Percentiles rank a stretch among this genome's conserved stretches.
Evolutionary conservation across 2,329 filamentous ascomycete genomes (phyloP).

Genomic region (Colletotrichum sp.): DNA sequence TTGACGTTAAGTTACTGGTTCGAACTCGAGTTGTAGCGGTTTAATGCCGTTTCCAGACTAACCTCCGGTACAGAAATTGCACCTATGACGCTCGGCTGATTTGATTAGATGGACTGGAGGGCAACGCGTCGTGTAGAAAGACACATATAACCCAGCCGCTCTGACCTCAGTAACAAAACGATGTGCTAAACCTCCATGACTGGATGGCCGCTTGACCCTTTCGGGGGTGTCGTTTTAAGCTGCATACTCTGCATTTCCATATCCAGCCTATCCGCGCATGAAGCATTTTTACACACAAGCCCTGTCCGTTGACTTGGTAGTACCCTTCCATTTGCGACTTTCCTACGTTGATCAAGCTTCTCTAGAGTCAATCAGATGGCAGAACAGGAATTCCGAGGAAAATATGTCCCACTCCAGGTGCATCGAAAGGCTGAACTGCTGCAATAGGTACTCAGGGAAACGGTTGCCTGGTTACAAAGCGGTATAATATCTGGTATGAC

Average conservation of each 20-base stretch:
- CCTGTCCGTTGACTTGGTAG: rapidly evolving
- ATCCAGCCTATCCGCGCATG: rapidly evolving
- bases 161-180: rapidly evolving
- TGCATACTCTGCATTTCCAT: rapidly evolving
- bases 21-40: rapidly evolving
- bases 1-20: rapidly evolving
- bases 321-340: rapidly evolving
- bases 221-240: rapidly evolving
- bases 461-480: background rate
- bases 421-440: background rate
- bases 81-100: background rate
- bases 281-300: rapidly evolving
- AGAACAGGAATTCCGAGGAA: rapidly evolving
- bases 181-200: rapidly evolving
- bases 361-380: background rate
- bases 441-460: background rate
- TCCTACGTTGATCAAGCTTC: rapidly evolving
- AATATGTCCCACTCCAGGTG: rapidly evolving
- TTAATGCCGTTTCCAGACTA: rapidly evolving
- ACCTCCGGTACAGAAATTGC: background rate
- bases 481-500: rapidly evolving
- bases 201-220: no score
- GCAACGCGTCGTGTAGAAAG: background rate
- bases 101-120: rapidly evolving
- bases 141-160: rapidly evolving